Base-by-base conservation (phyloP, 768 basidiomycete species). In the Boletus bicolor region DNA sequence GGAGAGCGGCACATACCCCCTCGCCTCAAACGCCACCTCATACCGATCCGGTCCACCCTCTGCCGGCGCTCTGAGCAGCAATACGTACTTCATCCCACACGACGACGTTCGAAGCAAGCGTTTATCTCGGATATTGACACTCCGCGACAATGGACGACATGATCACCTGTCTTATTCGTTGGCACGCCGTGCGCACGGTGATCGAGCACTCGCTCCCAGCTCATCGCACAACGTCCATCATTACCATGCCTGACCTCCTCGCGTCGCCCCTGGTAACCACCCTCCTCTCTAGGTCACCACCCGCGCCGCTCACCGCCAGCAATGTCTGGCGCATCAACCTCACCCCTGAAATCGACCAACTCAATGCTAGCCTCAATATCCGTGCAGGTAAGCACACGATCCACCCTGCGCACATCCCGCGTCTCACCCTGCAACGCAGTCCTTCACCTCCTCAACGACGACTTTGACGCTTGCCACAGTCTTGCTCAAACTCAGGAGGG, bases 1-100 rank as follows among this genome's bases (percentile, higher is more conserved):
- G n/a, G 85, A 88, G 35, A 80, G 48, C 1, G 85, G 70, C 11
- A 64, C 56, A 65, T 85, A 89, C 8, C 80, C 82, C 8, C 71
- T 73, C 1, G 68, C 63, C 12, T 64, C 49, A 35, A 91, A 82
- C 1, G 74, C 71, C 0, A 63, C 55, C 57, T 85, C 82, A 65
- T 93, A 93, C 28, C 74, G 78, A 70, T 93, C 89, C 0, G 61
- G 64, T 6, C 61, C 61, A 30, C 69, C 69, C 34, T 68, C 59
- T 11, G 65, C 59, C 0, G 75, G 70, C 5, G 75, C 63, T 56
- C 79, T 73, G 51, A 82, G 68, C 12, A 83, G 63, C 35, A 82
- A 58, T 17, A 81, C 76, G 38, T 67, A 60, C 45, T 63, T 59
- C 62, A 69, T 70, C 45, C 8, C 41, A 19, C 44, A 15, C 15